Evolutionary conservation across 1,284 basidiomycete genomes (phyloP).

Genomic region (Athelia sp.): DNA sequence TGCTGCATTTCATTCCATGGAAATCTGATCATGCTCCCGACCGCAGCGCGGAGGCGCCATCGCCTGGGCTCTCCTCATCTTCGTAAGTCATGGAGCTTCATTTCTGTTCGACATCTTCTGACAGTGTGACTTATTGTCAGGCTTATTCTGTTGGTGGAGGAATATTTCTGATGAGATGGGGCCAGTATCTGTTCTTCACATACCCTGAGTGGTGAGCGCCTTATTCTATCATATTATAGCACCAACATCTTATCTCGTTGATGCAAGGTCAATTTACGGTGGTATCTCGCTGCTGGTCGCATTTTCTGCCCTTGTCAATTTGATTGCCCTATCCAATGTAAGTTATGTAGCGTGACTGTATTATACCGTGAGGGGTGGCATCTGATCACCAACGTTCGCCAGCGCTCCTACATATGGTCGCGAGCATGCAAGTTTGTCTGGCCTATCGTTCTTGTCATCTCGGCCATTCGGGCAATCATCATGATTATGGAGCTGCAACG

Average conservation of each 20-base stretch:
- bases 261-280: conserved; percentile 66
- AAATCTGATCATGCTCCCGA: conserved; percentile 22
- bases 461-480: conserved; percentile 61
- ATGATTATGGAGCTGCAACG: conserved; percentile 73
- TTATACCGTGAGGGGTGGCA: neutral
- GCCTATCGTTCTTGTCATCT: conserved; percentile 68
- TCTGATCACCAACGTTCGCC: conserved; percentile 14
- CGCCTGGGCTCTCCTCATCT: conserved; percentile 64
- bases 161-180: conserved; percentile 60
- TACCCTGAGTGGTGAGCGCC: conserved; percentile 61
- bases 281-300: conserved; percentile 62
- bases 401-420: conserved; percentile 73
- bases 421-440: conserved; percentile 66
- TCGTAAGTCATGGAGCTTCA: conserved; percentile 43
- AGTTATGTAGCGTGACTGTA: conserved; percentile 18
- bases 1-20: conserved; percentile 9
- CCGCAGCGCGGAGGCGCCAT: conserved; percentile 67
- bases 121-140: conserved; percentile 24
- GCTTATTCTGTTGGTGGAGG: conserved; percentile 67
- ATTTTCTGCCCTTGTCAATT: conserved; percentile 49
- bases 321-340: conserved; percentile 67
- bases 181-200: conserved; percentile 66
- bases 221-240: conserved; percentile 4
- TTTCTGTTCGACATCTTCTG: conserved; percentile 8
- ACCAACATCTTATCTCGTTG: conserved; percentile 4